A percentile compares a stretch with the other conserved stretches of the same genome.
phyloP scores from a whole-genome alignment of 805 yeast species.

The Blastobotrys attinorum region DNA sequence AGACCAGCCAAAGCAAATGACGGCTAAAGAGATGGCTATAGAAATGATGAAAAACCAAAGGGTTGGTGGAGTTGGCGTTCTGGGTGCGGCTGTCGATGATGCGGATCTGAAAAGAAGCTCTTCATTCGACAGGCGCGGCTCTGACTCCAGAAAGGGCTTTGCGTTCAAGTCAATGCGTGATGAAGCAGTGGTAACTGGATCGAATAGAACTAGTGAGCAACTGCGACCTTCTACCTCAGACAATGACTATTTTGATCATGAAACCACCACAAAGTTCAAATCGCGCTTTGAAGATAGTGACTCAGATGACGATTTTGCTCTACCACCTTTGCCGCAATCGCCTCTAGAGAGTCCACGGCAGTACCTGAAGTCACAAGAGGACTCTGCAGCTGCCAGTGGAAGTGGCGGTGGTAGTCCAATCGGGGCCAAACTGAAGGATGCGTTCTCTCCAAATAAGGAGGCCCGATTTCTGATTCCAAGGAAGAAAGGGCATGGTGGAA shows the following conservation, averaged over 20 bases:
- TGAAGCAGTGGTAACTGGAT: not conserved
- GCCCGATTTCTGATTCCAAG: slow-evolving; percentile 21
- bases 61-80: too few species aligned
- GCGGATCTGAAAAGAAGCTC: not conserved
- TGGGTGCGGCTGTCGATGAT: not conserved
- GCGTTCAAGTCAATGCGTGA: not conserved
- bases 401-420: too few species aligned
- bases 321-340: slow-evolving; percentile 6
- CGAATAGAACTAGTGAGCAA: too few species aligned
- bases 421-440: slow-evolving; percentile 15
- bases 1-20: not conserved
- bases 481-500: slow-evolving; percentile 2
- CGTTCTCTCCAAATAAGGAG: slow-evolving; percentile 25
- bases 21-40: not conserved
- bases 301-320: slow-evolving; percentile 24
- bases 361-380: not conserved
- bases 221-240: too few species aligned
- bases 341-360: slow-evolving; percentile 2
- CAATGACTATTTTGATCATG: not conserved
- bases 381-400: not conserved
- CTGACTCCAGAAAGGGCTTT: not conserved
- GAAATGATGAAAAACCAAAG: not conserved
- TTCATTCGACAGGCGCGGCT: not conserved
- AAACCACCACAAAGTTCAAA: slow-evolving; percentile 13
- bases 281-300: slow-evolving; percentile 30